A percentile compares a stretch with the other conserved stretches of the same genome.
Conservation (phyloP, 345 rosid species). For the Aquilaria malaccensis region DNA sequence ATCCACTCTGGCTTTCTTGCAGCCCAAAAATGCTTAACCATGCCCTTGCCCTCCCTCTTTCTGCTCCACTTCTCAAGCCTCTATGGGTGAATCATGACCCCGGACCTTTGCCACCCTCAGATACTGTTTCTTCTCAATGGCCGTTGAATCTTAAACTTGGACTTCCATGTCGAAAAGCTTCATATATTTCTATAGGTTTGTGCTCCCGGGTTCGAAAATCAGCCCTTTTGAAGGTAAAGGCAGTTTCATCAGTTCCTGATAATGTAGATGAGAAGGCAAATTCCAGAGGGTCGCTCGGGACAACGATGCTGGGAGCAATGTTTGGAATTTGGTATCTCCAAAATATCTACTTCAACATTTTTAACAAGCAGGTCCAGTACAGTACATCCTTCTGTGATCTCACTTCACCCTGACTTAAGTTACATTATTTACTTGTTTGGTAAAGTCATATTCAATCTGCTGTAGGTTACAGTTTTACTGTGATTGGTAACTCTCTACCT, state of each 20-base stretch:
- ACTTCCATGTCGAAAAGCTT: slow-evolving; percentile 6
- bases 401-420: too few species aligned
- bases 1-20: background rate
- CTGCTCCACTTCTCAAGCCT: slow-evolving; percentile 20
- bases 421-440: too few species aligned
- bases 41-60: slow-evolving; percentile 17
- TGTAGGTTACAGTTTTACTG: too few species aligned
- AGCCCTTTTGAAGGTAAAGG: slow-evolving; percentile 25
- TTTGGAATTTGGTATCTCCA: slow-evolving; percentile 63
- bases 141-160: slow-evolving; percentile 9
- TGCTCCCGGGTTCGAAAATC: slow-evolving; percentile 10
- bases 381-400: too few species aligned
- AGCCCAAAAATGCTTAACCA: slow-evolving; percentile 24
- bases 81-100: slow-evolving; percentile 6
- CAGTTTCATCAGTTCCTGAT: slow-evolving; percentile 35
- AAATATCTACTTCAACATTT: slow-evolving; percentile 69
- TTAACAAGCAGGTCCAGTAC: slow-evolving; percentile 56
- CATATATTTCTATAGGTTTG: background rate
- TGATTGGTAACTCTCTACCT: too few species aligned
- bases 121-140: slow-evolving; percentile 9
- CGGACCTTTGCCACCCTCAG: background rate
- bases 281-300: slow-evolving; percentile 17
- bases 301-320: slow-evolving; percentile 44
- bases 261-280: slow-evolving; percentile 19
- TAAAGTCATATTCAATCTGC: too few species aligned